A percentile compares a stretch with the other conserved stretches of the same genome.
Conservation (phyloP, 345 rosid species). For the Luvunga scandens region DNA sequence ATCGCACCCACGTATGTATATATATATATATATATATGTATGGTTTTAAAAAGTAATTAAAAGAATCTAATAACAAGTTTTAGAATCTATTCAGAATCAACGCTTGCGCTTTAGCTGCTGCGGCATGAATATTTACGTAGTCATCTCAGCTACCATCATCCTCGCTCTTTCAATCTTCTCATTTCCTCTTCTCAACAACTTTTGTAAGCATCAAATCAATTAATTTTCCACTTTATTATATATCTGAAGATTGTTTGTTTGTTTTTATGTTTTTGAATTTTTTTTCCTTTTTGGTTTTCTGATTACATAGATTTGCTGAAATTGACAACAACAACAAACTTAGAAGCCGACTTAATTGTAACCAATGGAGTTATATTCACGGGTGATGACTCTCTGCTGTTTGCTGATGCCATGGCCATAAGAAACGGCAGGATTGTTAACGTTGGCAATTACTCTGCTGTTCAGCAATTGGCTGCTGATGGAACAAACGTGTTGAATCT, state of each 20-base stretch:
- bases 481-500: constrained; percentile 61
- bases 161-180: constrained; percentile 37
- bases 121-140: constrained; percentile 33
- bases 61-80: no score
- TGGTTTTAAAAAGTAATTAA: no score
- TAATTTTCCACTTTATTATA: not conserved
- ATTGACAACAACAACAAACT: constrained; percentile 27
- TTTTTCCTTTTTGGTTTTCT: not conserved
- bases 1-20: no score
- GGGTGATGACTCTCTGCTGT: constrained; percentile 55
- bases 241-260: not conserved
- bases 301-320: constrained; percentile 47
- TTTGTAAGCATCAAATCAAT: constrained; percentile 12
- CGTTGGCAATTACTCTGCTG: constrained; percentile 58
- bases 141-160: constrained; percentile 38
- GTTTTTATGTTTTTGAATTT: not conserved
- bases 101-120: not conserved
- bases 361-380: constrained; percentile 82
- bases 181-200: constrained; percentile 33
- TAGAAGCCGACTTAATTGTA: constrained; percentile 58
- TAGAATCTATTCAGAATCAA: not conserved
- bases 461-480: constrained; percentile 55
- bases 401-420: constrained; percentile 80
- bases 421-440: constrained; percentile 66
- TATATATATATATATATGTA: no score